Evolutionary conservation across 352 stramenopile genomes (phyloP).

Genomic region (Globisporangium megalacanthum): DNA sequence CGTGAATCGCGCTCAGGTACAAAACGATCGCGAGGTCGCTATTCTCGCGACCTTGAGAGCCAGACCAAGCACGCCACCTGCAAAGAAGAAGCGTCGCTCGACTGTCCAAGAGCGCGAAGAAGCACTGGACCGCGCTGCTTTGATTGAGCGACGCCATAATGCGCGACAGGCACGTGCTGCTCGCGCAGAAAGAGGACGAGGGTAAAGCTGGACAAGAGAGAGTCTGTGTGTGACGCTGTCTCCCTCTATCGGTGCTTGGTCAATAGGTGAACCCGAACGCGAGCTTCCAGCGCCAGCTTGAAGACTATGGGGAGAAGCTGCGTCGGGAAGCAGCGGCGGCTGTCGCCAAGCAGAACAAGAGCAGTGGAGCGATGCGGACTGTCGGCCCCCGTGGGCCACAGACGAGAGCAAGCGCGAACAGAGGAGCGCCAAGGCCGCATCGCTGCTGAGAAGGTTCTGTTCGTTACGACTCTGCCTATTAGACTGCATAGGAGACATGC

Average conservation of each 20-base stretch:
- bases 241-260: background rate
- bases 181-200: no score
- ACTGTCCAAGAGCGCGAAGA: no score
- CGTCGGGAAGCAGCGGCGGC: slow-evolving; percentile 15
- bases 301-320: slow-evolving; percentile 45
- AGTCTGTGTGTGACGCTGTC: no score
- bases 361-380: background rate
- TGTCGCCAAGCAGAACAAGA: slow-evolving; percentile 8
- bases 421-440: slow-evolving; percentile 61
- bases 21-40: no score
- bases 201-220: background rate
- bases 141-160: no score
- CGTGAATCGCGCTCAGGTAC: no score
- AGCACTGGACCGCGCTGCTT: no score
- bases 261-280: slow-evolving; percentile 57
- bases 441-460: slow-evolving; percentile 51
- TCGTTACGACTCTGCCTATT: no score
- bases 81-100: no score
- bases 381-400: slow-evolving; percentile 9
- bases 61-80: no score
- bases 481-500: background rate
- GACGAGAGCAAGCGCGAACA: slow-evolving; percentile 46
- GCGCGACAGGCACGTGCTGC: no score
- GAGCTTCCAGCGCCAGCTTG: slow-evolving; percentile 60
- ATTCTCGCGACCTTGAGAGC: no score